phyloP scores from a whole-genome alignment of 2,329 filamentous ascomycete species.

The Alternaria novae-zelandiae region DNA sequence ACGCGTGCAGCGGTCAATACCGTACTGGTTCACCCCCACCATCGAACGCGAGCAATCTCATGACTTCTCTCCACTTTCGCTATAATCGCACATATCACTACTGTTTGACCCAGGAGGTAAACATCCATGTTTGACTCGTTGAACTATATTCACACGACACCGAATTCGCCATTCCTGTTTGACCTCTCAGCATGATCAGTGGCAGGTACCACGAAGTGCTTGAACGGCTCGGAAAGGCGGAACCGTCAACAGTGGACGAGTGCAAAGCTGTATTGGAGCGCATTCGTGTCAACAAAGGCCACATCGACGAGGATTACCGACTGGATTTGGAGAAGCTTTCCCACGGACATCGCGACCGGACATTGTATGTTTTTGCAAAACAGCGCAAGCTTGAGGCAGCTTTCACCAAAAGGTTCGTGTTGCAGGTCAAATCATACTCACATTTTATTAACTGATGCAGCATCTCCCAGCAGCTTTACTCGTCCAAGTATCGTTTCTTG shows the following conservation, averaged over 20 bases:
- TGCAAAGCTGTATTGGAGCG: conserved; percentile 19
- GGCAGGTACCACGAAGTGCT: conserved; percentile 1
- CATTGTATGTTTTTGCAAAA: conserved; percentile 11
- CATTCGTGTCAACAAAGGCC: conserved; percentile 23
- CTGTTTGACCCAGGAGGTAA: background rate
- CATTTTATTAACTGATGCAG: conserved; percentile 4
- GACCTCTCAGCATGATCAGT: background rate
- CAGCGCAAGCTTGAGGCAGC: conserved; percentile 20
- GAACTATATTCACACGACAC: no score
- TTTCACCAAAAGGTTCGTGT: conserved; percentile 21
- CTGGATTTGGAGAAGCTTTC: conserved; percentile 11
- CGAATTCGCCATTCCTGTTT: no score
- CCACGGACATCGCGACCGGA: conserved; percentile 1
- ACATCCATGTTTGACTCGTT: no score
- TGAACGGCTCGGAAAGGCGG: conserved; percentile 16
- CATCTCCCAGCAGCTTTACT: conserved; percentile 31
- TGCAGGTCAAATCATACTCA: background rate
- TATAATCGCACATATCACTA: background rate
- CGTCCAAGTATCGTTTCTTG: conserved; percentile 31
- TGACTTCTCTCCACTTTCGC: background rate
- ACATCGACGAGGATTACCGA: conserved; percentile 19
- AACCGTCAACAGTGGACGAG: conserved; percentile 18
- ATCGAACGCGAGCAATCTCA: background rate
- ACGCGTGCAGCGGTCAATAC: background rate
- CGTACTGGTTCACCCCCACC: background rate